Evolutionary conservation across 2,329 filamentous ascomycete species (phyloP).

Genomic region (Verticillium zaregamsianum): DNA sequence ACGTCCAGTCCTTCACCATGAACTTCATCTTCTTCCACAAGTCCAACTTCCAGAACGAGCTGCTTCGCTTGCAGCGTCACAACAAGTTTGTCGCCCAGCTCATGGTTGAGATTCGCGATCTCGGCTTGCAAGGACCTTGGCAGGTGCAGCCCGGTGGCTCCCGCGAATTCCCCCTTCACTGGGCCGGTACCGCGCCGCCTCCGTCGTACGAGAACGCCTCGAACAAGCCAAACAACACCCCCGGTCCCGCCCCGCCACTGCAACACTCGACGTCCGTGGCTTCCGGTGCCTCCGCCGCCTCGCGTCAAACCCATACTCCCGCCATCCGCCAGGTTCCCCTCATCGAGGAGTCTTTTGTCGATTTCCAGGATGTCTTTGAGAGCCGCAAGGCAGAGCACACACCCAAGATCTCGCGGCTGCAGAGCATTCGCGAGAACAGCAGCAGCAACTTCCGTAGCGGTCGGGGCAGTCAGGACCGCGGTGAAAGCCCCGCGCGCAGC

Average conservation of each 20-base stretch:
- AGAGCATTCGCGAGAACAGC: conserved; percentile 12
- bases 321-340: conserved; percentile 15
- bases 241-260: conserved; percentile 7
- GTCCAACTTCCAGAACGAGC: conserved; percentile 92
- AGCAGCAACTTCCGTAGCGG: background rate
- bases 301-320: conserved; percentile 6
- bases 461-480: background rate
- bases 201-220: conserved; percentile 25
- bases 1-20: conserved; percentile 80
- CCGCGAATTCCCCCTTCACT: conserved; percentile 63
- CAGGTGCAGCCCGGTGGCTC: conserved; percentile 61
- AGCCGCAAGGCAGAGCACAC: conserved; percentile 31
- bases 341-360: conserved; percentile 26
- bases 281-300: conserved; percentile 16
- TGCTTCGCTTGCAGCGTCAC: conserved; percentile 80
- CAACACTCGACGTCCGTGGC: conserved; percentile 20
- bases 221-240: conserved; percentile 9
- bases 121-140: conserved; percentile 78
- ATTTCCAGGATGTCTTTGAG: conserved; percentile 44
- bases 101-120: conserved; percentile 78
- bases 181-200: conserved; percentile 30
- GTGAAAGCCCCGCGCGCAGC: background rate
- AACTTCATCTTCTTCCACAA: conserved; percentile 98
- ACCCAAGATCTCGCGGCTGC: conserved; percentile 18
- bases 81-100: conserved; percentile 94